Evolutionary conservation across 371 early-diverging fungal species (phyloP).

Genomic region (Mucor indicus): DNA sequence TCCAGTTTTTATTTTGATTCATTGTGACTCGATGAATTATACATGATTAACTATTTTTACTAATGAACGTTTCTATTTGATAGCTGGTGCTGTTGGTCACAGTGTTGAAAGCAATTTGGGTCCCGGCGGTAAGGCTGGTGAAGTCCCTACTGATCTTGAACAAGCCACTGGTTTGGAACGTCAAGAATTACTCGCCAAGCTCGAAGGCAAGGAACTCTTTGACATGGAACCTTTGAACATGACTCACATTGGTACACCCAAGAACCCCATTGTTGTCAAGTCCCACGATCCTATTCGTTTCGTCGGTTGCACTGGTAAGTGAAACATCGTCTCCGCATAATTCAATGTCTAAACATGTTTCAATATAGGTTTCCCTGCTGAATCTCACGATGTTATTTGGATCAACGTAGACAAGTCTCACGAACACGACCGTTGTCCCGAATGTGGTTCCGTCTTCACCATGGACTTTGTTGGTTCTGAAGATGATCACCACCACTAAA

Average conservation of each 20-base stretch:
- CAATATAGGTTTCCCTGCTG: slow-evolving; percentile 87
- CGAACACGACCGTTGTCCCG: slow-evolving; percentile 91
- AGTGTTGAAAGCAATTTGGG: slow-evolving; percentile 59
- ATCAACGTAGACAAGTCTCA: slow-evolving; percentile 73
- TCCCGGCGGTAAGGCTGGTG: slow-evolving; percentile 63
- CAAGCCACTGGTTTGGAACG: slow-evolving; percentile 93
- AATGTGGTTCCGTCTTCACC: slow-evolving; percentile 89
- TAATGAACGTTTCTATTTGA: too few relatives aligned
- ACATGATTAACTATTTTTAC: too few relatives aligned
- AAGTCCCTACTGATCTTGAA: slow-evolving; percentile 84
- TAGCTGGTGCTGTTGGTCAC: slow-evolving; percentile 40
- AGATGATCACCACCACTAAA: slow-evolving; percentile 46
- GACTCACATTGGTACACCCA: slow-evolving; percentile 76
- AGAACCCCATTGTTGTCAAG: slow-evolving; percentile 84
- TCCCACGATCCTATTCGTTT: slow-evolving; percentile 82
- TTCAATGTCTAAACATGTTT: too few relatives aligned
- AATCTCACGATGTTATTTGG: slow-evolving; percentile 87
- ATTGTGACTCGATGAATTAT: too few relatives aligned
- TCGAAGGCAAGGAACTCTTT: slow-evolving; percentile 87
- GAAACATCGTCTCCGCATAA: too few relatives aligned
- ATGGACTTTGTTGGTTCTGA: slow-evolving; percentile 54
- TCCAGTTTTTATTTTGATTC: too few relatives aligned
- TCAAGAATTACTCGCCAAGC: slow-evolving; percentile 79
- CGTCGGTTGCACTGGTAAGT: slow-evolving; percentile 91
- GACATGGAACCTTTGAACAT: slow-evolving; percentile 82